Evolutionary conservation across 2,329 filamentous ascomycete genomes (phyloP).

Genomic region (Alternaria sp.): DNA sequence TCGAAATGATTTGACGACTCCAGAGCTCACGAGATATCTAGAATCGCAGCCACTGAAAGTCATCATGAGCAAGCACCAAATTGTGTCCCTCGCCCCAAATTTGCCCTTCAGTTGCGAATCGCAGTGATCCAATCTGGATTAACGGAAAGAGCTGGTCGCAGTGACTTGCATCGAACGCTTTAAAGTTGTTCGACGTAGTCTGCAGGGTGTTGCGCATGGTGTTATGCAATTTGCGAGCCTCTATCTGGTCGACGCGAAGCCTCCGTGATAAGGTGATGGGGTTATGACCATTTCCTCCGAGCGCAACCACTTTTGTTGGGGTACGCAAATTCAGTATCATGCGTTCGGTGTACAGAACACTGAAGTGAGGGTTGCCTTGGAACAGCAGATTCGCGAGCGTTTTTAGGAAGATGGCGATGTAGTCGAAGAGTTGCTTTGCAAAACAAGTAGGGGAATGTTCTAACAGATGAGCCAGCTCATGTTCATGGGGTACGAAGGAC

Average conservation of each 20-base stretch:
- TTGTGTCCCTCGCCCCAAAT: constrained; percentile 44
- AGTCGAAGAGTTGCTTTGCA: constrained; percentile 42
- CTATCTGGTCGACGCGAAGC: constrained; percentile 29
- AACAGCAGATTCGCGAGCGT: constrained; percentile 37
- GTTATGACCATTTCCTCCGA: constrained; percentile 21
- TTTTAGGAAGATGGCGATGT: constrained; percentile 43
- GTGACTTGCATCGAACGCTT: constrained; percentile 34
- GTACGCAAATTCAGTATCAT: constrained; percentile 42
- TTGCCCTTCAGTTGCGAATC: constrained; percentile 38
- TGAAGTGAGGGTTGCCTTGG: constrained; percentile 29
- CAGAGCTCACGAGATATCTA: constrained; percentile 7
- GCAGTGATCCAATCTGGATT: constrained; percentile 40
- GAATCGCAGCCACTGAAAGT: constrained; percentile 43
- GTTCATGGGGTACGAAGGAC: constrained; percentile 32
- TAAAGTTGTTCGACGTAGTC: constrained; percentile 37
- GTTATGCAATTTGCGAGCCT: constrained; percentile 30
- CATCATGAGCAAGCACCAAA: constrained; percentile 39
- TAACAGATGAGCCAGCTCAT: constrained; percentile 36
- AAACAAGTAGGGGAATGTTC: constrained; percentile 39
- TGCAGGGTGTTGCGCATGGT: constrained; percentile 41
- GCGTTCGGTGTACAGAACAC: constrained; percentile 36
- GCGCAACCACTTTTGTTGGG: constrained; percentile 32
- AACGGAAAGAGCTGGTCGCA: constrained; percentile 37
- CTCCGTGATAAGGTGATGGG: constrained; percentile 26
- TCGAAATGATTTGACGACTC: not conserved